Percentiles rank a stretch among this genome's conserved stretches.
Conservation (phyloP, 1,284 basidiomycete species). For the Sporisorium reilianum region DNA sequence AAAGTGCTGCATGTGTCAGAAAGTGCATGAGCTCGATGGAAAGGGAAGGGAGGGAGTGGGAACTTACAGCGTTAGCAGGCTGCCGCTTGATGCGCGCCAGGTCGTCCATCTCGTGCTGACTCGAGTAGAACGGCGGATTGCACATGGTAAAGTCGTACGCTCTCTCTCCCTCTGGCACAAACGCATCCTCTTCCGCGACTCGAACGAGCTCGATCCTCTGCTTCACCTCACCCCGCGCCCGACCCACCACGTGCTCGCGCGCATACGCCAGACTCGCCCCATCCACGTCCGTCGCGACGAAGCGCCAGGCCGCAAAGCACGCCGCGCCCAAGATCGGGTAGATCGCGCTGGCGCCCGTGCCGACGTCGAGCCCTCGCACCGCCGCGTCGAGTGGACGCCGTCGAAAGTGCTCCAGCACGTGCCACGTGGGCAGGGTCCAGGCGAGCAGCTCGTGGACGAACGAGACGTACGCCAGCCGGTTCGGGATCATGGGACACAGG, state of each 20-base stretch:
- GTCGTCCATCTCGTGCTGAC: conserved; percentile 75
- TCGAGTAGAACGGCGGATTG: conserved; percentile 93
- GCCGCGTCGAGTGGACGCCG: neutral
- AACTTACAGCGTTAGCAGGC: conserved; percentile 39
- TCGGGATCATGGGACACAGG: conserved; percentile 29
- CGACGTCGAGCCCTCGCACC: conserved; percentile 21
- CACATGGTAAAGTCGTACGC: conserved; percentile 79
- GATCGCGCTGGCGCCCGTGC: conserved; percentile 73
- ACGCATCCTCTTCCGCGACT: conserved; percentile 70
- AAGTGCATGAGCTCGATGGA: neutral
- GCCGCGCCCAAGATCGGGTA: conserved; percentile 80
- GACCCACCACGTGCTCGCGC: conserved; percentile 73
- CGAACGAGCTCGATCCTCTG: conserved; percentile 73
- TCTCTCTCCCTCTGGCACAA: conserved; percentile 71
- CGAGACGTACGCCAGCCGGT: conserved; percentile 39
- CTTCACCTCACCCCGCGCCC: conserved; percentile 73
- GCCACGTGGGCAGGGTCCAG: conserved; percentile 8
- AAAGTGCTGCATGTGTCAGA: neutral
- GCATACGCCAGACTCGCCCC: conserved; percentile 31
- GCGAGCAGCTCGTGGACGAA: conserved; percentile 25
- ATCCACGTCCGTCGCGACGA: conserved; percentile 46
- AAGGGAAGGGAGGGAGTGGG: too few relatives aligned
- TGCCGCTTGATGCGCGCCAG: conserved; percentile 29
- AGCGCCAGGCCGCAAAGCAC: conserved; percentile 29
- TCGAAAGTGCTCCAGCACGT: conserved; percentile 6